phyloP scores from a whole-genome alignment of 371 early-diverging fungal species.

The Chytridiales sp. region DNA sequence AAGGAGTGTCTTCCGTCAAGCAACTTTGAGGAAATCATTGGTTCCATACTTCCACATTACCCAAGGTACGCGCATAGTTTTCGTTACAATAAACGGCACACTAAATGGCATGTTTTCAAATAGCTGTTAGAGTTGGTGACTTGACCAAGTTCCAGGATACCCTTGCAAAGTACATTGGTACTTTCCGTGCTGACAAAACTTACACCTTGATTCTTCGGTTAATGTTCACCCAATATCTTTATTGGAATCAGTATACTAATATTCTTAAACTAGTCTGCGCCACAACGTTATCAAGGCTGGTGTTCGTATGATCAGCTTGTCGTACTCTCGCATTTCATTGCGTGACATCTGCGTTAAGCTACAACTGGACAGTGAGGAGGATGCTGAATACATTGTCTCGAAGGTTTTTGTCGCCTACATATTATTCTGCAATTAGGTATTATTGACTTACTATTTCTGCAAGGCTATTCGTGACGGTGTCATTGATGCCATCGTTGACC shows the following conservation, averaged over 20 bases:
- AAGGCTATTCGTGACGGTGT: constrained; percentile 96
- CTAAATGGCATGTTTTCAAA: too few species aligned
- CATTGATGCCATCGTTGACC: constrained; percentile 93
- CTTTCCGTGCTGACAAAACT: constrained; percentile 85
- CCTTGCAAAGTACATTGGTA: constrained; percentile 66
- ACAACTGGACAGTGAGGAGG: constrained; percentile 94
- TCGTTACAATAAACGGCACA: not conserved
- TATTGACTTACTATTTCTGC: constrained; percentile 4
- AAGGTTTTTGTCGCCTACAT: constrained; percentile 52
- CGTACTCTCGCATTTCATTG: constrained; percentile 95
- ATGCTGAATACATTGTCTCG: constrained; percentile 96
- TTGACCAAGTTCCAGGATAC: constrained; percentile 89
- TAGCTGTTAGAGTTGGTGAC: constrained; percentile 93
- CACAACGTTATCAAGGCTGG: constrained; percentile 99
- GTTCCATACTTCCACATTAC: constrained; percentile 90
- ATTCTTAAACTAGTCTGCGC: constrained; percentile 62
- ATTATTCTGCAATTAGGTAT: not conserved
- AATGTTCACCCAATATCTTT: not conserved
- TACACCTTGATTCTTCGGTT: constrained; percentile 85
- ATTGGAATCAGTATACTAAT: not conserved
- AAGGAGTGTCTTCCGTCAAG: constrained; percentile 84
- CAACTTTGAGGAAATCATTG: constrained; percentile 77
- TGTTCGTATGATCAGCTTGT: constrained; percentile 90
- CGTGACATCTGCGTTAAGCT: constrained; percentile 94
- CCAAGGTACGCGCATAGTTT: constrained; percentile 60